A percentile compares a stretch with the other conserved stretches of the same genome.
phyloP scores from a whole-genome alignment of 352 stramenopile species.

The Phytopythium aichiense region DNA sequence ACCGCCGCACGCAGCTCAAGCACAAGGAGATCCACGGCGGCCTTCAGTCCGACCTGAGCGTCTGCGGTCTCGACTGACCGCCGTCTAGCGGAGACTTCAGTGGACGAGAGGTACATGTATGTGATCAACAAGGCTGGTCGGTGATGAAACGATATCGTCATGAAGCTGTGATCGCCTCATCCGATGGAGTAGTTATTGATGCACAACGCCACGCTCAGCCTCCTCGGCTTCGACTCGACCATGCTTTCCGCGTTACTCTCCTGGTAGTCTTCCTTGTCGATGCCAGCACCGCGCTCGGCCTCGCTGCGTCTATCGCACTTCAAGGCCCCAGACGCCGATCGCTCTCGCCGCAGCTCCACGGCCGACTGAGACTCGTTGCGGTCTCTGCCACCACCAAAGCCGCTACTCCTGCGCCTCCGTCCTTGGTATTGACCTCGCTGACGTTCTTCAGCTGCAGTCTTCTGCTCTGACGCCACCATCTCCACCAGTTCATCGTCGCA shows the following conservation, averaged over 20 bases:
- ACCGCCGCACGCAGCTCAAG: conserved; percentile 73
- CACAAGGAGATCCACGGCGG: conserved; percentile 87
- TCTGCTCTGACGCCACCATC: conserved; percentile 15
- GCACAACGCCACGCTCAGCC: conserved; percentile 1
- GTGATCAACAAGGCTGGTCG: too few species aligned
- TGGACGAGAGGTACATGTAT: background rate
- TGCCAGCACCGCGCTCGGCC: too few species aligned
- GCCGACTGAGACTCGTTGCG: background rate
- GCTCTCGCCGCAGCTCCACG: background rate
- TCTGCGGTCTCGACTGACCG: conserved; percentile 72
- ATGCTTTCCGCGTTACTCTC: background rate
- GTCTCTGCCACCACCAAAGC: background rate
- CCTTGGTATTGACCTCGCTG: background rate
- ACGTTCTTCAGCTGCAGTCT: background rate
- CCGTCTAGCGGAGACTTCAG: background rate
- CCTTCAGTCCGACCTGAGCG: conserved; percentile 69
- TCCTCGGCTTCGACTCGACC: background rate
- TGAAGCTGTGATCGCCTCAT: background rate
- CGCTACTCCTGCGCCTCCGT: background rate
- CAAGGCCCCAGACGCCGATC: background rate
- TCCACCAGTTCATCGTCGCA: conserved; percentile 34
- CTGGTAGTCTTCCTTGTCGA: background rate
- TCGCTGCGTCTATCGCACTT: background rate
- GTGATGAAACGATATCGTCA: background rate
- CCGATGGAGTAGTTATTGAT: conserved; percentile 2